A percentile compares a stretch with the other conserved stretches of the same genome.
phyloP scores from a whole-genome alignment of 2,329 filamentous ascomycete species.

The Leptoxyphium fumago region DNA sequence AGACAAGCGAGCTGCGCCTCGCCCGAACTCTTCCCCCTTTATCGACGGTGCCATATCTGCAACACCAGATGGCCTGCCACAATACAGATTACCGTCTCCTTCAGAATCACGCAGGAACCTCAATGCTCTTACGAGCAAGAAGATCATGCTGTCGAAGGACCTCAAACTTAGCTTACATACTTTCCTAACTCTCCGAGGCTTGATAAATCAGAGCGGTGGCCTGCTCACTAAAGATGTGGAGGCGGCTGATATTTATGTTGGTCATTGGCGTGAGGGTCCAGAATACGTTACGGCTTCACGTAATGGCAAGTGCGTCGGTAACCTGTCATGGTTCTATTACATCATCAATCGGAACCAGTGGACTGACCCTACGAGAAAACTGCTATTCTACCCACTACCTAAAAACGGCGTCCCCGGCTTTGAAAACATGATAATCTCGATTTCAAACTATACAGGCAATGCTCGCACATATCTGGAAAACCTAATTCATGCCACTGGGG shows the following conservation, averaged over 20 bases:
- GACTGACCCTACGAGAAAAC: constrained; percentile 67
- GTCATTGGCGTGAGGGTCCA: constrained; percentile 68
- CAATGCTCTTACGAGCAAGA: constrained; percentile 62
- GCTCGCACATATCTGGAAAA: constrained; percentile 89
- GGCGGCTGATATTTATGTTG: constrained; percentile 69
- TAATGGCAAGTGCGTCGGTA: constrained; percentile 70
- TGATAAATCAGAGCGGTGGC: constrained; percentile 61
- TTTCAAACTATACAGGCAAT: constrained; percentile 95
- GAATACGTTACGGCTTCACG: constrained; percentile 67
- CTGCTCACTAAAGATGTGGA: constrained; percentile 49
- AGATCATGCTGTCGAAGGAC: constrained; percentile 63
- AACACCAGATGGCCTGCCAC: constrained; percentile 23
- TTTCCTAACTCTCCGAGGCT: constrained; percentile 48
- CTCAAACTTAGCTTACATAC: constrained; percentile 56
- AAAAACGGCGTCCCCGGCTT: constrained; percentile 68
- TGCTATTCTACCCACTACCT: constrained; percentile 83
- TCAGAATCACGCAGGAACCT: constrained; percentile 37
- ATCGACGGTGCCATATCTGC: constrained; percentile 53
- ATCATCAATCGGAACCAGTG: constrained; percentile 79
- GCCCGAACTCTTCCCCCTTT: constrained; percentile 23
- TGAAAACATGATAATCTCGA: constrained; percentile 58
- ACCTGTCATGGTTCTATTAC: constrained; percentile 85
- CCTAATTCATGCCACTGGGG: constrained; percentile 68
- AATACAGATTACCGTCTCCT: constrained; percentile 24
- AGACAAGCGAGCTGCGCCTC: constrained; percentile 3